Base-by-base conservation (phyloP, 441 rosid genomes). In the Adansonia rubrostipa region DNA sequence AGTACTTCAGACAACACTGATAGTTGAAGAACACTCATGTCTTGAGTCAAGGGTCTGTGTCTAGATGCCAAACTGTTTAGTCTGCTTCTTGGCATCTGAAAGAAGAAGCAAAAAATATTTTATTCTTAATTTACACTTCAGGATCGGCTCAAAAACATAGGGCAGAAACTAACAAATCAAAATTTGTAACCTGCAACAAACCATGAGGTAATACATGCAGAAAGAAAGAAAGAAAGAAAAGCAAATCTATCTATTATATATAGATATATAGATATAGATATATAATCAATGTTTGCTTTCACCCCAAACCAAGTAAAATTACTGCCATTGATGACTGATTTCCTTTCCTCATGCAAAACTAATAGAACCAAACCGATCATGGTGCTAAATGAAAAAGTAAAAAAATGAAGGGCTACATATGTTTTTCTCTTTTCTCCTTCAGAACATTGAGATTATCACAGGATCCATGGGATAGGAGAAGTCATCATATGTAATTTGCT, bases 1-100 rank as follows among this genome's bases (percentile, higher is more conserved):
- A 28, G 36, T 28, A 5, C 14, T 68, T 91, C 85, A 96, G 62
- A 96, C 95, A 47, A 89, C 91, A 33, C 90, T 93, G 81, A 96
- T 75, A 7, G 97, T 91, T 53, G 99, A 96, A 9, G 95, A 85
- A 81, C 93, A 83, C 36, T 28, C 36, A 28, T 28, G 36, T 75
- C 88, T 88, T 50, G 89, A 83, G 48, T 96, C 94, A 2, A 96
- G 89, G 60, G 99, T 91, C 86, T 94, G 97, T 28, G 36, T 28
- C 36, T 1, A 28, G 19, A 95, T 71, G 42, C 98, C 99, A 84
- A 93, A 96, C 84, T 90, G 93, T 73, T 96, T 98, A 80, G 94
- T 70, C 84, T 96, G 98, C 92, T 93, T 93, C 97, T 92, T 96
- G 19, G 98, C 99, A 89, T 96, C 98, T 96, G 89, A 71, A 84